Evolutionary conservation across 441 rosid genomes (phyloP).

Genomic region (Flueggea neowawraea): DNA sequence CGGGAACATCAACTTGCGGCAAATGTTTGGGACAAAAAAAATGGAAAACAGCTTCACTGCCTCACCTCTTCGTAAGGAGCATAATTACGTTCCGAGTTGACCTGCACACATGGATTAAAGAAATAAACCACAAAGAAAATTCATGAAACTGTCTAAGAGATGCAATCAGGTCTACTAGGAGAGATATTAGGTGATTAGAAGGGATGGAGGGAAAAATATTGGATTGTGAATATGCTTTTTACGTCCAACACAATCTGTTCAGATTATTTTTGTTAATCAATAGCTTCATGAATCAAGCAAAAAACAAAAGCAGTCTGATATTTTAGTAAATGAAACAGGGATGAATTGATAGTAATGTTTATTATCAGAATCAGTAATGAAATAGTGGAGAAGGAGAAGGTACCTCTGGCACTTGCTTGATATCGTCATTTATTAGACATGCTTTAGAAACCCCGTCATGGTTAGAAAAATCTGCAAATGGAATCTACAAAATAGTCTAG

Average conservation of each 20-base stretch:
- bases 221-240: background rate
- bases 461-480: slow-evolving; percentile 90
- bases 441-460: slow-evolving; percentile 75
- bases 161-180: slow-evolving; percentile 1
- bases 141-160: background rate
- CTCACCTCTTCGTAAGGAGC: slow-evolving; percentile 76
- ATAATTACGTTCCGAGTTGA: slow-evolving; percentile 66
- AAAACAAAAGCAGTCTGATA: no score
- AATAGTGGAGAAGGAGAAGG: slow-evolving; percentile 14
- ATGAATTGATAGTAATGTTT: background rate
- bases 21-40: background rate
- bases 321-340: background rate
- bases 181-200: background rate
- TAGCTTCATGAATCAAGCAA: no score
- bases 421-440: slow-evolving; percentile 61
- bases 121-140: slow-evolving; percentile 2
- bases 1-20: no score
- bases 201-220: slow-evolving; percentile 1
- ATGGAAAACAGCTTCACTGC: background rate
- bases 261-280: no score
- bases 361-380: slow-evolving; percentile 1
- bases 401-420: slow-evolving; percentile 69
- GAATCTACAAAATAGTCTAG: slow-evolving; percentile 54
- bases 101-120: slow-evolving; percentile 42
- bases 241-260: no score